Conservation (phyloP, 2,329 filamentous ascomycete genomes). For the Epicoccum nigrum region DNA sequence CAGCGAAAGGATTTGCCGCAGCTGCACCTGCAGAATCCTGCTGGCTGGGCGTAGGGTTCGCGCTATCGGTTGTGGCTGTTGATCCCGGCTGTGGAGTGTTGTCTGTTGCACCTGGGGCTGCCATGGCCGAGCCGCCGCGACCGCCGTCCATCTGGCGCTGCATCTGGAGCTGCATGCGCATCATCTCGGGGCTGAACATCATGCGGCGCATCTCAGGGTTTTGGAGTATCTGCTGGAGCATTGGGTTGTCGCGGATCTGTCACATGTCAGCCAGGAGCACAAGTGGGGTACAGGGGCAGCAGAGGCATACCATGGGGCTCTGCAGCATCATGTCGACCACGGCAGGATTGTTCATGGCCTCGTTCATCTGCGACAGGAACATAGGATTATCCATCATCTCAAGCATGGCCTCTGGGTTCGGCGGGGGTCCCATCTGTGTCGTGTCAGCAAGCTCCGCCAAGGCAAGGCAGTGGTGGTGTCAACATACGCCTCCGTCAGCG, state of each 20-base stretch:
- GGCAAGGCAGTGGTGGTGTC: background rate
- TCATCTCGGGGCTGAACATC: conserved; percentile 87
- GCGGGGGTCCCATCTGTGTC: conserved; percentile 86
- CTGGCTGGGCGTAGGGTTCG: conserved; percentile 30
- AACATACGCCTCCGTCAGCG: conserved; percentile 87
- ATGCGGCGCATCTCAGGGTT: conserved; percentile 88
- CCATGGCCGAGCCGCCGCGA: conserved; percentile 64
- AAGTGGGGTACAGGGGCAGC: background rate
- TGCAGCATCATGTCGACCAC: conserved; percentile 81
- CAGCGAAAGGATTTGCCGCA: conserved; percentile 56
- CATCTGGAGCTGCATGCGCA: conserved; percentile 83
- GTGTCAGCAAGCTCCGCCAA: conserved; percentile 24
- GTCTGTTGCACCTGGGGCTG: conserved; percentile 89
- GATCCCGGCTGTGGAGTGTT: conserved; percentile 66
- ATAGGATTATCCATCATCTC: conserved; percentile 88
- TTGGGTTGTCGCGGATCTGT: conserved; percentile 81
- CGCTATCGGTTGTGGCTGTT: conserved; percentile 39
- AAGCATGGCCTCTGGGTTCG: conserved; percentile 78
- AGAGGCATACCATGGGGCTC: conserved; percentile 58
- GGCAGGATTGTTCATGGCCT: conserved; percentile 92
- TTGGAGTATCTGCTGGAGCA: conserved; percentile 84
- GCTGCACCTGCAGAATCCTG: conserved; percentile 37
- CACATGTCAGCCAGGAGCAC: conserved; percentile 18
- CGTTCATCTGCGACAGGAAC: conserved; percentile 86
- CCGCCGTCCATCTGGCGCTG: conserved; percentile 66